Evolutionary conservation across 2,329 filamentous ascomycete species (phyloP).

Genomic region (Nemania sp.): DNA sequence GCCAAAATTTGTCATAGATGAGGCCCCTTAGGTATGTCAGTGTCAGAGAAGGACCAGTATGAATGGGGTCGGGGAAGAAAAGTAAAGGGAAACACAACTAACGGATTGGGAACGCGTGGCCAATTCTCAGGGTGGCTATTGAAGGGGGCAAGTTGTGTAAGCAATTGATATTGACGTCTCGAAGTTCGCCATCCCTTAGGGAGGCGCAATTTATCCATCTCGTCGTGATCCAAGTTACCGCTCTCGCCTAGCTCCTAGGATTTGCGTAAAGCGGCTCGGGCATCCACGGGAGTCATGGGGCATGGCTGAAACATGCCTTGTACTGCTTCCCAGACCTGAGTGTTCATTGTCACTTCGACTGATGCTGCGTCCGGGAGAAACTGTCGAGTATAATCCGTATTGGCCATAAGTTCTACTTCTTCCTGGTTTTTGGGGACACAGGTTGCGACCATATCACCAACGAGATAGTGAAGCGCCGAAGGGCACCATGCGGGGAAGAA

Average conservation of each 20-base stretch:
- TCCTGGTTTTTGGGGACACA: neutral
- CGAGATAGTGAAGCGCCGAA: conserved; percentile 8
- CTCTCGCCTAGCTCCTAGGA: conserved; percentile 5
- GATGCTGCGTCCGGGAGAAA: too few species aligned
- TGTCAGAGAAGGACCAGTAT: neutral
- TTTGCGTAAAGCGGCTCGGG: too few species aligned
- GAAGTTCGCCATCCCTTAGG: neutral
- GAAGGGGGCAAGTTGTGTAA: conserved; percentile 5
- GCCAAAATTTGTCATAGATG: conserved; percentile 10
- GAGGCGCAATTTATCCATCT: neutral
- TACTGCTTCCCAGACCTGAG: too few species aligned
- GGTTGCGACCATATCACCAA: neutral
- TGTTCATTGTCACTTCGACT: too few species aligned
- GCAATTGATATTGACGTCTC: conserved; percentile 7
- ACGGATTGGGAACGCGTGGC: conserved; percentile 16
- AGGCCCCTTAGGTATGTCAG: neutral
- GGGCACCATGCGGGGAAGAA: conserved; percentile 24
- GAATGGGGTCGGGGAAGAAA: neutral
- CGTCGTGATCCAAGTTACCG: conserved; percentile 8
- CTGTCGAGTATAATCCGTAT: too few species aligned
- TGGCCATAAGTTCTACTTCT: too few species aligned
- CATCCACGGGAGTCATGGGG: neutral
- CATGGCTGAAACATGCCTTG: too few species aligned
- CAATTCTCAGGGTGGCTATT: neutral
- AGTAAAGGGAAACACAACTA: neutral